A percentile compares a stretch with the other conserved stretches of the same genome.
phyloP scores from a whole-genome alignment of 2,329 filamentous ascomycete genomes.

The Penicillium sp. region DNA sequence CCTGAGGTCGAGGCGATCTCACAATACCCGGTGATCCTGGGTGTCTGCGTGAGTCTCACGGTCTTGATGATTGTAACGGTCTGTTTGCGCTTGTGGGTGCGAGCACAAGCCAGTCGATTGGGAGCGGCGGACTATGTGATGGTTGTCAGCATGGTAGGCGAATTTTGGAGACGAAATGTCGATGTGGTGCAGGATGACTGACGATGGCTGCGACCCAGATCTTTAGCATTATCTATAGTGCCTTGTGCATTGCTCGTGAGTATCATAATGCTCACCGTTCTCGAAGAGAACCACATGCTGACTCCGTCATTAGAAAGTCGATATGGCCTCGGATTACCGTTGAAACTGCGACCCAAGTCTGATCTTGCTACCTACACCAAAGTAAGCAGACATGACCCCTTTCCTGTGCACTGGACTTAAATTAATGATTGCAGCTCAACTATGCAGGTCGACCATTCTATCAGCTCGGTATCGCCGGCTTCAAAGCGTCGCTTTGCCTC shows the following conservation, averaged over 20 bases:
- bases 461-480: constrained; percentile 58
- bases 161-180: background rate
- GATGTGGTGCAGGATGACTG: background rate
- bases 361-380: constrained; percentile 50
- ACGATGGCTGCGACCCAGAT: constrained; percentile 23
- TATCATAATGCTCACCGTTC: constrained; percentile 7
- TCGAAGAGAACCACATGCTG: background rate
- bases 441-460: constrained; percentile 58
- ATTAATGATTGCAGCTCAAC: constrained; percentile 44
- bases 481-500: constrained; percentile 58
- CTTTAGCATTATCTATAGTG: constrained; percentile 54
- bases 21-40: constrained; percentile 53
- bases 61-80: constrained; percentile 49
- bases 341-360: constrained; percentile 47
- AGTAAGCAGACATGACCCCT: constrained; percentile 19
- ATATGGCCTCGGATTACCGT: constrained; percentile 55
- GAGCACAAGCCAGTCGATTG: constrained; percentile 47
- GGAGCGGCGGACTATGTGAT: constrained; percentile 53
- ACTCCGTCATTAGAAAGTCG: constrained; percentile 49
- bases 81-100: constrained; percentile 46
- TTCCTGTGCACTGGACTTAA: background rate
- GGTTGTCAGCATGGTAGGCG: constrained; percentile 37
- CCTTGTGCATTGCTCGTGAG: constrained; percentile 55
- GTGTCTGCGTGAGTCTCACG: constrained; percentile 52
- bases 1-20: constrained; percentile 52